Conservation (phyloP, 306 rosid species). For the Acmispon strigosus region DNA sequence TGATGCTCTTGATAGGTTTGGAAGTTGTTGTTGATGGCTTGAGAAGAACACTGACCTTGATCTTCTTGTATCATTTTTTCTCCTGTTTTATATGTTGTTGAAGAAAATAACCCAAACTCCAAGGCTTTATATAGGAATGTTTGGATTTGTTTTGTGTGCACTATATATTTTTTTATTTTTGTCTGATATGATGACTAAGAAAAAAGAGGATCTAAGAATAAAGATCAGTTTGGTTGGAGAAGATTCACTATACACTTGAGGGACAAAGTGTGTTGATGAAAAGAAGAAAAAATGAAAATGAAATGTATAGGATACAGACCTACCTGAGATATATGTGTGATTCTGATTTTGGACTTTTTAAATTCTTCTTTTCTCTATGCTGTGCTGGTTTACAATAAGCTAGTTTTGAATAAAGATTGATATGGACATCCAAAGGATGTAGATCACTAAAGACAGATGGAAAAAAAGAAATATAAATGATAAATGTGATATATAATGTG, state of each 20-base stretch:
- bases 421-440: no score
- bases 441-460: no score
- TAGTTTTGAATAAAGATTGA: no score
- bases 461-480: no score
- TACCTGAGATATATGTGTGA: neutral
- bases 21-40: slow-evolving; percentile 44
- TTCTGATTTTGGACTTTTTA: no score
- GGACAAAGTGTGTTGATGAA: slow-evolving; percentile 24
- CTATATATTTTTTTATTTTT: neutral
- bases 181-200: slow-evolving; percentile 23
- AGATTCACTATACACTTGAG: slow-evolving; percentile 13
- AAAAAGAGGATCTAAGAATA: slow-evolving; percentile 11
- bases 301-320: neutral
- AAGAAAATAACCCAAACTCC: slow-evolving; percentile 19
- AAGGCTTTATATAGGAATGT: slow-evolving; percentile 12
- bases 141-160: neutral
- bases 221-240: slow-evolving; percentile 8
- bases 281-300: neutral
- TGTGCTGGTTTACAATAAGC: no score
- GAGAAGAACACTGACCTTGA: slow-evolving; percentile 73
- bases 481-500: no score
- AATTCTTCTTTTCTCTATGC: no score
- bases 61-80: slow-evolving; percentile 50
- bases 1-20: slow-evolving; percentile 62
- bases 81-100: no score